Base-by-base conservation (phyloP, 169 alveolate species). In the Fabrea salina region DNA sequence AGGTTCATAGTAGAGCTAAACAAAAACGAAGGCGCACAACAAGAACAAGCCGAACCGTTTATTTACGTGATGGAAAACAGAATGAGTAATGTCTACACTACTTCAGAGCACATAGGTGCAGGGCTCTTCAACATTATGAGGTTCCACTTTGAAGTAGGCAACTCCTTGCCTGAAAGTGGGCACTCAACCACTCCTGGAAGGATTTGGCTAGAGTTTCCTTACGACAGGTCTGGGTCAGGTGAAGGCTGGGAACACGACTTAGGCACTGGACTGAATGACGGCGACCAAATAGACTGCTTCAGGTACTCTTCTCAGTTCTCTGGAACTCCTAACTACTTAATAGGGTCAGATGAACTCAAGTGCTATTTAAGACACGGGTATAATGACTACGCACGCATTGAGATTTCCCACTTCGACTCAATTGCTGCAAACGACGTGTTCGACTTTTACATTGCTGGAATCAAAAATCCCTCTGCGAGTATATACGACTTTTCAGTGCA, bases 1-100 rank as follows among this genome's bases (percentile, higher is more conserved):
- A 25, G 79, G 39, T 70, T 70, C 22, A 70, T 50, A 25, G 68
- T 70, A 5, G 32, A 70, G 13, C 2, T 50, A 27, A 22, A 70
- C 40, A 70, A 70, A 30, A 50, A 70, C 30, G 13, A 43, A 0
- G 79, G 67, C 0, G 79, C 25, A 30, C 41, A 43, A 19, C 41
- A 25, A 22, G 79, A 70, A 37, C 67, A 43, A 30, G 79, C 66
- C 25, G 79, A 70, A 37, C 79, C 79, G 19, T 50, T 43, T 43
- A 27, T 70, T 1, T 70, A 70, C 49, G 70, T 70, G 16, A 22
- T 50, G 1, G 79, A 50, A 50, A 11, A 43, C 27, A 22, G 79
- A 5, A 19, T 50, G 16, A 70, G 54, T 70, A 19, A 43, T 43
- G 3, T 70, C 16, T 70, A 50, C 13, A 70, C 79, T 19, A 70